Base-by-base conservation (phyloP, 164 flowering plant species). In the Magnolia sinica region DNA sequence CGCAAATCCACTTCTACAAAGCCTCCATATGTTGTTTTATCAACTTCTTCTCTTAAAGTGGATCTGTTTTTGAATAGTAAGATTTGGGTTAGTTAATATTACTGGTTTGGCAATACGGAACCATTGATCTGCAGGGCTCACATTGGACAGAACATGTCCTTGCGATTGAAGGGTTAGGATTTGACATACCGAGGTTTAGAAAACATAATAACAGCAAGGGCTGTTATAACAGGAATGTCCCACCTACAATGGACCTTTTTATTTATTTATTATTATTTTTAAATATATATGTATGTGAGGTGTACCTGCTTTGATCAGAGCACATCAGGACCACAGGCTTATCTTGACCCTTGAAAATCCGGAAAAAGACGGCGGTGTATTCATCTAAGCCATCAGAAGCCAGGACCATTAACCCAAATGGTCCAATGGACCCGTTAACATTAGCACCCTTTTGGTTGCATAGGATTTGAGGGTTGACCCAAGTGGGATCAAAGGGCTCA, bases 1-100 rank as follows among this genome's bases (percentile, higher is more conserved):
- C 74, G 8, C 55, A 92, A 79, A 71, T 96, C 92, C 0, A 84
- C 91, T 66, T 94, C 88, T 0, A 94, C 93, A 77, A 87, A 96
- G 4, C 96, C 97, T 31, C 91, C 99, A 84, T 87, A 96, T 19
- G 98, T 83, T 27, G 95, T 93, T 74, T 84, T 90, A 51, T 90
- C 89, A 18, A 83, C 16, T 2, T 70, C 79, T 6, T 49, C 7
- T 50, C 50, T 72, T 68, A 88, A 67, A 9, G 92, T 83, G 6
- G 97, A 90, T 71, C 97, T 91, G 88, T 45, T 72, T 71, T 73
- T 66, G 5, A n/a, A 10, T 24, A 45, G 23, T 19, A 31, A n/a
- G 29, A 70, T 11, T 66, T 65, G 23, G 18, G 45, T 29, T 8
- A 68, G 37, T 13, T 8, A 24, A 24, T 14, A 2, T 10, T 11